Percentiles rank a stretch among this genome's conserved stretches.
Conservation (phyloP, 2,329 filamentous ascomycete species). For the Pleomassaria siparia region DNA sequence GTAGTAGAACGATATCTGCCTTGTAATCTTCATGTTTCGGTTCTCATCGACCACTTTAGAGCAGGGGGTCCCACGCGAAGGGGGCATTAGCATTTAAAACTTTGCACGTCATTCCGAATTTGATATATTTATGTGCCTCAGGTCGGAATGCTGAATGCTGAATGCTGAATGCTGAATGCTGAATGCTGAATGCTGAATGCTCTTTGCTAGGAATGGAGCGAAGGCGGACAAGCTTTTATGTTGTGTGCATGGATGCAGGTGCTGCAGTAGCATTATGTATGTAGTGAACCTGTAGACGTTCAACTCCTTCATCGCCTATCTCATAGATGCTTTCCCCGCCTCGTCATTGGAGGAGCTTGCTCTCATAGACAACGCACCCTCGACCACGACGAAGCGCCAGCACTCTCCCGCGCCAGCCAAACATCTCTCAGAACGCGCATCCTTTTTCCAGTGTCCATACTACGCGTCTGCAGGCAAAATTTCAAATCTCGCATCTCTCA, state of each 20-base stretch:
- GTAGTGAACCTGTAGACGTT: not conserved
- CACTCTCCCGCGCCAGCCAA: constrained; percentile 24
- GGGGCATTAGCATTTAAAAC: not conserved
- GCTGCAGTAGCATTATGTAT: not conserved
- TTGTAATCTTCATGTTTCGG: not conserved
- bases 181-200: no score
- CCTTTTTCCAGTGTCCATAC: constrained; percentile 9
- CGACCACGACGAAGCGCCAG: constrained; percentile 21
- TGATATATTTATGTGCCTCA: not conserved
- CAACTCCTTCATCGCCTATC: constrained; percentile 5
- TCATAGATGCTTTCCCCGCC: no score
- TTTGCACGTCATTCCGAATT: not conserved
- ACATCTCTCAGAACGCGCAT: constrained; percentile 21
- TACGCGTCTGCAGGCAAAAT: constrained; percentile 23
- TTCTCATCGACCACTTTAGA: not conserved
- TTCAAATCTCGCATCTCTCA: constrained; percentile 18
- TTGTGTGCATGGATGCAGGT: not conserved
- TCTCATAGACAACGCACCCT: constrained; percentile 9
- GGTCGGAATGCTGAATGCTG: not conserved
- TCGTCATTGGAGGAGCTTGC: constrained; percentile 15
- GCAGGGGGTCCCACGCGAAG: not conserved
- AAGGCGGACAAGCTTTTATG: not conserved
- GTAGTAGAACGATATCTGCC: not conserved
- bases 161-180: no score
- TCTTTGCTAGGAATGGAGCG: not conserved